A percentile compares a stretch with the other conserved stretches of the same genome.
Conservation (phyloP, 805 yeast species). For the Pichia membranifaciens region DNA sequence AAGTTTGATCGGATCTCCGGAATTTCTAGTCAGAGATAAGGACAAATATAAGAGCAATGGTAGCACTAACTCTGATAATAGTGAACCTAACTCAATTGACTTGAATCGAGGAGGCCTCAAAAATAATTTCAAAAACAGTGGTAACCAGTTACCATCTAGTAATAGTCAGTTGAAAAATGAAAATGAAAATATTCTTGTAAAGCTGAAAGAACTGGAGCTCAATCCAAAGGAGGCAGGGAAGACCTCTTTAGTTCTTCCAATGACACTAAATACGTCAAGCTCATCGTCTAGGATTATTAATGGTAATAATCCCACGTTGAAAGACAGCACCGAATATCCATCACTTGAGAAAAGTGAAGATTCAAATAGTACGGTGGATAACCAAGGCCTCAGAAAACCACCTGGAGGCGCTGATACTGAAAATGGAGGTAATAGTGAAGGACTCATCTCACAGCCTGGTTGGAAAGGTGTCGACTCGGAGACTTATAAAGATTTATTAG, state of each 20-base stretch:
- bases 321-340: background rate
- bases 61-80: background rate
- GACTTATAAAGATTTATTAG: constrained; percentile 50
- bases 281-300: background rate
- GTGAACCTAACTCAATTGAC: background rate
- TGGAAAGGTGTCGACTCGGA: constrained; percentile 37
- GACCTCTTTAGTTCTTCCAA: background rate
- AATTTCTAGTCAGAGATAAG: background rate
- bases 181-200: background rate
- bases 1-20: constrained; percentile 1
- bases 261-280: too few species aligned
- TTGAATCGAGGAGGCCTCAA: constrained; percentile 1
- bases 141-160: background rate
- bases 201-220: constrained; percentile 4
- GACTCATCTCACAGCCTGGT: too few species aligned
- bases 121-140: background rate
- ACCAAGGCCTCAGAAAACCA: too few species aligned
- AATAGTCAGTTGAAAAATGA: background rate
- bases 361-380: too few species aligned
- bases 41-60: background rate
- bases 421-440: too few species aligned
- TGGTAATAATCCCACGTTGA: background rate
- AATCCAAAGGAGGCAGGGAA: background rate
- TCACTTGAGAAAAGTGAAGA: background rate
- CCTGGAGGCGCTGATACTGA: too few species aligned